Evolutionary conservation across 164 flowering plant species (phyloP), one percentile per base, ranked within the genome.

Genomic region (Umbellularia californica): DNA sequence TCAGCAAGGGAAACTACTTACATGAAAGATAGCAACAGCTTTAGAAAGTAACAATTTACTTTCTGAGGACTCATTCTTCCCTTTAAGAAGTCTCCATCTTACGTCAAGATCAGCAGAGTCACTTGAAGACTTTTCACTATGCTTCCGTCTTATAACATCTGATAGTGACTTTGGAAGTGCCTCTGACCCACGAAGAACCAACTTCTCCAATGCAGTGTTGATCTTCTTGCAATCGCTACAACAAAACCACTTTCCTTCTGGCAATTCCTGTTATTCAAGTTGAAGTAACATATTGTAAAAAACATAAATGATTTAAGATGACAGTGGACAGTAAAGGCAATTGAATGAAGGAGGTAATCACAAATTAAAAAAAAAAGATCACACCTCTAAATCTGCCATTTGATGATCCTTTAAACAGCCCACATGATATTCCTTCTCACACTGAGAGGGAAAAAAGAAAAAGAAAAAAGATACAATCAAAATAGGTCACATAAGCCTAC

Each of bases 171-270:
- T 81, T 2, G 92, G 85, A 60, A 95, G 87, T 77, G 80, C 75
- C 83, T 90, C 85, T 69, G 81, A 81, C 52, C 91, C 95, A 70
- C 66, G 72, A 52, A 33, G 52, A 20, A 89, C 80, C 81, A 85
- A 80, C 47, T 87, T 82, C 77, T 85, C 75, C 85, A 96, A 77
- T 70, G 88, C 75, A 51, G 80, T 71, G 75, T 90, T 79, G 50
- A 96, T 86, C 41, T 76, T 79, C 24, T 65, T 76, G 85, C 99
- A 96, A 0, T 83, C 90, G 5, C 9, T 5, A 76, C 86, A 82
- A 72, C 99, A 96, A 82, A 96, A 93, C 99, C 99, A 96, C 63
- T 89, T 81, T 14, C 90, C 99, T 65, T 82, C 67, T 5, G 99
- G 99, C 77, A 92, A 68, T 85, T 89, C 95, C 99, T 96, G 90